Conservation (phyloP, 2,329 filamentous ascomycete genomes). For the Biscogniauxia marginata region DNA sequence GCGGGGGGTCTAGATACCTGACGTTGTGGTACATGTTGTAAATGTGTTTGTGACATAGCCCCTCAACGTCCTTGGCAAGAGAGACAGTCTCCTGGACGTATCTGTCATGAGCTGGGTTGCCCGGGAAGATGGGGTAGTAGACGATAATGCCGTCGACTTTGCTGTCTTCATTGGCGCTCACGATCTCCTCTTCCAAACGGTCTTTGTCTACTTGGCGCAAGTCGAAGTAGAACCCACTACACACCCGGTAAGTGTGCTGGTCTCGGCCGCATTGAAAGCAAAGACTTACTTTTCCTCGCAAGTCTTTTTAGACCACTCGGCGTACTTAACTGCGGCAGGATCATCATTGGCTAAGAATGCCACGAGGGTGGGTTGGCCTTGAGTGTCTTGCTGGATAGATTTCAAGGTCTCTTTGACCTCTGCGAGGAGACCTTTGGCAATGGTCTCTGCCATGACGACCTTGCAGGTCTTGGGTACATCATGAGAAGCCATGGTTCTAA, state of each 20-base stretch:
- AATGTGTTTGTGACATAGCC: conserved; percentile 87
- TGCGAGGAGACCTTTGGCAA: conserved; percentile 75
- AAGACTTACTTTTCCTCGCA: conserved; percentile 84
- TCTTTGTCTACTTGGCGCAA: conserved; percentile 83
- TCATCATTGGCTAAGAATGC: conserved; percentile 93
- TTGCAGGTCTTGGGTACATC: conserved; percentile 73
- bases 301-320: conserved; percentile 96
- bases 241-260: conserved; percentile 16
- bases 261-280: neutral
- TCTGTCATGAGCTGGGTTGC: conserved; percentile 80
- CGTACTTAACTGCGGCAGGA: conserved; percentile 88
- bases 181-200: conserved; percentile 82
- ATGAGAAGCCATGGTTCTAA: conserved; percentile 39
- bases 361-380: conserved; percentile 69
- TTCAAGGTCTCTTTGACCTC: conserved; percentile 77
- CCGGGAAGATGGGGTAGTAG: conserved; percentile 93
- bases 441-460: conserved; percentile 83
- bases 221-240: conserved; percentile 84
- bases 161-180: conserved; percentile 77
- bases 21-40: conserved; percentile 99
- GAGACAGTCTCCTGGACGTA: conserved; percentile 95
- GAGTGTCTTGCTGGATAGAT: conserved; percentile 60
- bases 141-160: conserved; percentile 87
- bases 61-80: conserved; percentile 91
- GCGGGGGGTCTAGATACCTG: conserved; percentile 80